These are phyloP conservation scores for Buxus sempervirens DNA, from an alignment of 164 flowering plant genomes.

Conservation along the genomic window DNA sequence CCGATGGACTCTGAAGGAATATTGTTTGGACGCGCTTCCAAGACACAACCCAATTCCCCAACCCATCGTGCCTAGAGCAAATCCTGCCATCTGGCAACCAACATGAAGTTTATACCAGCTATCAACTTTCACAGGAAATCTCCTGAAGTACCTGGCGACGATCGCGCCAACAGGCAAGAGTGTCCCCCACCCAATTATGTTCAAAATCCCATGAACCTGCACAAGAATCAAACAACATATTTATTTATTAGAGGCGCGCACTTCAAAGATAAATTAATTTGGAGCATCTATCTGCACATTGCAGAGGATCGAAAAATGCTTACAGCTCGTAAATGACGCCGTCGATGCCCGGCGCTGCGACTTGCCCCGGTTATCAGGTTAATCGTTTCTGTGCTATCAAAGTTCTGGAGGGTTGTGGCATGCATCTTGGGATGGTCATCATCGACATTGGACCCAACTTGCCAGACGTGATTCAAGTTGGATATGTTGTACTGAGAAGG, in stretches of 20 bases:
- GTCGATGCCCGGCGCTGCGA: not conserved
- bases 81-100: slow-evolving; percentile 26
- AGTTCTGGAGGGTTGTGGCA: slow-evolving; percentile 23
- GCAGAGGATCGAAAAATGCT: not conserved
- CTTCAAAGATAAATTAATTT: no score
- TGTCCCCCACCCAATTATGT: slow-evolving; percentile 50
- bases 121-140: slow-evolving; percentile 2
- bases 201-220: slow-evolving; percentile 50
- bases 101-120: slow-evolving; percentile 26
- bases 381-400: slow-evolving; percentile 37
- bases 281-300: no score
- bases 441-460: slow-evolving; percentile 24
- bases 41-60: slow-evolving; percentile 37
- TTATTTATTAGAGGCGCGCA: no score
- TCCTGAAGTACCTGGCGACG: slow-evolving; percentile 35
- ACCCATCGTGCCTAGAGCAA: slow-evolving; percentile 28
- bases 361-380: slow-evolving; percentile 11
- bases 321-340: slow-evolving; percentile 28
- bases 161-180: slow-evolving; percentile 42
- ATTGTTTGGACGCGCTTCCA: slow-evolving; percentile 30
- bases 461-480: slow-evolving; percentile 41
- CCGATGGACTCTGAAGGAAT: slow-evolving; percentile 30
- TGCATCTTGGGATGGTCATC: slow-evolving; percentile 27
- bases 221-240: not conserved
- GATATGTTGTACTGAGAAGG: slow-evolving; percentile 16